Evolutionary conservation across 2,329 filamentous ascomycete genomes (phyloP).

Genomic region (Alternaria sp.): DNA sequence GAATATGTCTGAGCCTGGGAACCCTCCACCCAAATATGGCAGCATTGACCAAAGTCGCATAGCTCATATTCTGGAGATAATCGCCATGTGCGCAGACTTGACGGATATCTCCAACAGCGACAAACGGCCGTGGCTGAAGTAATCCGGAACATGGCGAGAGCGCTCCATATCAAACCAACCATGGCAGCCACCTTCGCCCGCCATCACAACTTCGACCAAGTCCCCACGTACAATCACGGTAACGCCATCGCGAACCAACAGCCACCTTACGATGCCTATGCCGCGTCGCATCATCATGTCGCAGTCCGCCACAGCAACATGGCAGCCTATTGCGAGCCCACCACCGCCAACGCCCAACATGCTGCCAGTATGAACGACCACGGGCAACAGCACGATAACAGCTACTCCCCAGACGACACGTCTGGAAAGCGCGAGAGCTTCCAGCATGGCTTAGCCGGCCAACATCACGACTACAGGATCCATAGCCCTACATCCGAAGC

Average conservation of each 20-base stretch:
- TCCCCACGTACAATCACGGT: constrained; percentile 7
- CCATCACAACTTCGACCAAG: constrained; percentile 4
- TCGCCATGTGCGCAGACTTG: not conserved
- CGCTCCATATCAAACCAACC: constrained; percentile 2
- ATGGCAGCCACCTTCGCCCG: constrained; percentile 13
- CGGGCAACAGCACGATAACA: constrained; percentile 7
- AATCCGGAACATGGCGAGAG: constrained; percentile 6
- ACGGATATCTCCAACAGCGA: not conserved
- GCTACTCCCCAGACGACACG: constrained; percentile 8
- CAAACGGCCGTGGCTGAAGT: not conserved
- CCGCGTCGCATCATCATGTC: constrained; percentile 25
- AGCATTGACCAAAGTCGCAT: not conserved
- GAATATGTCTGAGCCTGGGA: not conserved
- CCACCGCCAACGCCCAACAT: constrained; percentile 5
- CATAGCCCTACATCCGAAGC: not conserved
- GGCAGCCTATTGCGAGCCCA: constrained; percentile 19
- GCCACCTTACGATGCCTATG: constrained; percentile 22
- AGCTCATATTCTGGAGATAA: not conserved
- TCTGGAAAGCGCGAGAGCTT: not conserved
- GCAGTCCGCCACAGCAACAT: constrained; percentile 17
- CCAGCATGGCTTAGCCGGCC: not conserved
- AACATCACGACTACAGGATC: constrained; percentile 1
- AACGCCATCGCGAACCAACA: constrained; percentile 11
- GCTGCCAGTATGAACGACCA: constrained; percentile 13
- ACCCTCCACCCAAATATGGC: not conserved